Conservation (phyloP, 306 rosid species). For the Echinosophora koreensis region DNA sequence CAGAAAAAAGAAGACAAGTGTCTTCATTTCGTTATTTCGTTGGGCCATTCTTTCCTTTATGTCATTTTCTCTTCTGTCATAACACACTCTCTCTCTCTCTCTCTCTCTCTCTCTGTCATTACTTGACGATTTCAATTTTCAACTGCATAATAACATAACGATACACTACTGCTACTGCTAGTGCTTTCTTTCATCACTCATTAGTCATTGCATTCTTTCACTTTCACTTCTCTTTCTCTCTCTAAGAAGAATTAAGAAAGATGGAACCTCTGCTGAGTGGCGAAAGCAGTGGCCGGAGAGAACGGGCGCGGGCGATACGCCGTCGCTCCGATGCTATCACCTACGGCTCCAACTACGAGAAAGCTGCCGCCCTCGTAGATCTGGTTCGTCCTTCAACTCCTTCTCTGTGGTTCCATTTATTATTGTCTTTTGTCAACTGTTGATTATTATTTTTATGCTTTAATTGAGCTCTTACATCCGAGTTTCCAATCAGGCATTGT, state of each 20-base stretch:
- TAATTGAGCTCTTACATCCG: constrained; percentile 11
- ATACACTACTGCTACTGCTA: neutral
- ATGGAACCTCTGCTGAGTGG: constrained; percentile 80
- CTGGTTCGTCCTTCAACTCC: constrained; percentile 60
- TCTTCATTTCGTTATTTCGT: constrained; percentile 18
- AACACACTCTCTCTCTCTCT: no score
- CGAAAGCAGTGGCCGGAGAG: constrained; percentile 59
- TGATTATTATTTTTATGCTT: constrained; percentile 2
- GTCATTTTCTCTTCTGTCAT: neutral
- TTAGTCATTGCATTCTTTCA: neutral
- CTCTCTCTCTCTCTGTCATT: neutral
- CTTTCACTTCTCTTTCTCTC: neutral
- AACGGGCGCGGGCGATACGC: neutral
- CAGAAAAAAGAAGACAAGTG: neutral
- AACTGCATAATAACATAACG: neutral
- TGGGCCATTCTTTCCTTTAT: neutral
- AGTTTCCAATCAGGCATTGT: constrained; percentile 32
- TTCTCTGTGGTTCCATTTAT: neutral
- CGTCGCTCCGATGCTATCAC: constrained; percentile 78
- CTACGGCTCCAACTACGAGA: constrained; percentile 70
- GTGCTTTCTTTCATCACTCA: neutral
- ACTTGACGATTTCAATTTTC: neutral
- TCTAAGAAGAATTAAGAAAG: neutral
- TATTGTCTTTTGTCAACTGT: neutral
- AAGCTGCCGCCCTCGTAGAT: constrained; percentile 94